Evolutionary conservation across 2,329 filamentous ascomycete species (phyloP).

Genomic region (Ophiocordyceps polyrhachis-furcata): DNA sequence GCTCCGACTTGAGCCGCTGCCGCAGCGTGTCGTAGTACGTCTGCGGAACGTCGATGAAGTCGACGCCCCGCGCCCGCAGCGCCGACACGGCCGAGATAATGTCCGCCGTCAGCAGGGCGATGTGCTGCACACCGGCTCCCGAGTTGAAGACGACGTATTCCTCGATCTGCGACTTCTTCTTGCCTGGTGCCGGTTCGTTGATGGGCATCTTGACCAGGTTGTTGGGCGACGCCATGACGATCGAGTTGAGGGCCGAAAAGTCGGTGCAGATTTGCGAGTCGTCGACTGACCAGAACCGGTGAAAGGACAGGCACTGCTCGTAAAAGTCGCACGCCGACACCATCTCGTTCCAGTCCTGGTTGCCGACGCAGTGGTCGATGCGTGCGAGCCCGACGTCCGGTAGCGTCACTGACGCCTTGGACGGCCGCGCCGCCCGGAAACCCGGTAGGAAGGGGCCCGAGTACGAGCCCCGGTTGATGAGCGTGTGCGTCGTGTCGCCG

Average conservation of each 20-base stretch:
- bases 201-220: slow-evolving; percentile 94
- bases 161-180: slow-evolving; percentile 87
- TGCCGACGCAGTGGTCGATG: slow-evolving; percentile 94
- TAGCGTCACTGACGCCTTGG: slow-evolving; percentile 22
- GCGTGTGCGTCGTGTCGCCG: slow-evolving; percentile 85
- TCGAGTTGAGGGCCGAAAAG: slow-evolving; percentile 70
- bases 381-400: slow-evolving; percentile 49
- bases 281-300: slow-evolving; percentile 94
- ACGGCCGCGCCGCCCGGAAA: slow-evolving; percentile 38
- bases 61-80: slow-evolving; percentile 69
- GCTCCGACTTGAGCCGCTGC: slow-evolving; percentile 47
- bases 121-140: slow-evolving; percentile 82
- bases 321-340: slow-evolving; percentile 50
- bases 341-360: slow-evolving; percentile 92
- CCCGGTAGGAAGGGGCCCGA: slow-evolving; percentile 66
- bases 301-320: slow-evolving; percentile 77
- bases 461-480: slow-evolving; percentile 58
- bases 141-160: slow-evolving; percentile 84
- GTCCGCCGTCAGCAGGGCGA: slow-evolving; percentile 65
- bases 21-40: slow-evolving; percentile 73
- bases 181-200: slow-evolving; percentile 82
- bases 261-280: slow-evolving; percentile 86
- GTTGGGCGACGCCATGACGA: slow-evolving; percentile 79
- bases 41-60: slow-evolving; percentile 79
- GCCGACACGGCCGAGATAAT: slow-evolving; percentile 63